Percentiles rank a stretch among this genome's conserved stretches.
Conservation (phyloP, 495 filamentous ascomycete species). For the Aspergillus diversus region DNA sequence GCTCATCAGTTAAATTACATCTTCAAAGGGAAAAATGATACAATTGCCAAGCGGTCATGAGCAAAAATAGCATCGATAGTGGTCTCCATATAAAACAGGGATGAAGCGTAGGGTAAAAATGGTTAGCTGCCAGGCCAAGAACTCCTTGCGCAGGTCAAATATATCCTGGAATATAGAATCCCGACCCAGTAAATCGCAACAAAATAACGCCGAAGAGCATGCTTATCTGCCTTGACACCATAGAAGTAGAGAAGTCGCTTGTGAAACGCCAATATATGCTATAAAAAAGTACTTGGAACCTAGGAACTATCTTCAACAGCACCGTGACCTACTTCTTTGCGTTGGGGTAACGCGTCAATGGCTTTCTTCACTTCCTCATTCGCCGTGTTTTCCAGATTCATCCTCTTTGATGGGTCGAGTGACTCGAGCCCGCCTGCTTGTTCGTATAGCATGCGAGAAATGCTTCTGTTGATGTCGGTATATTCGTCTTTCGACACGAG, state of each 20-base stretch:
- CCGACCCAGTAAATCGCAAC: background rate
- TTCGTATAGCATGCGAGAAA: slow-evolving; percentile 86
- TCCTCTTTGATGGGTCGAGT: slow-evolving; percentile 59
- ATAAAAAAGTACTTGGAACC: slow-evolving; percentile 12
- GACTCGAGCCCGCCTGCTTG: slow-evolving; percentile 65
- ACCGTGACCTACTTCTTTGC: slow-evolving; percentile 28
- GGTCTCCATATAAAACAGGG: slow-evolving; percentile 3
- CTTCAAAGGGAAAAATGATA: background rate
- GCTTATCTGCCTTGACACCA: slow-evolving; percentile 8
- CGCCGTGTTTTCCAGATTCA: slow-evolving; percentile 70
- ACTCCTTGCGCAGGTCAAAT: background rate
- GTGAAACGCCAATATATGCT: slow-evolving; percentile 27
- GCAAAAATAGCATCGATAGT: background rate
- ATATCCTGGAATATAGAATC: background rate
- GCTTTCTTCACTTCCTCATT: slow-evolving; percentile 74
- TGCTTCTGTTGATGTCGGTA: slow-evolving; percentile 80
- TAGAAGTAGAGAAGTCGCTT: slow-evolving; percentile 20
- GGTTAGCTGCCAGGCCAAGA: background rate
- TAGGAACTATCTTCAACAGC: slow-evolving; percentile 26
- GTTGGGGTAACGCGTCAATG: slow-evolving; percentile 40
- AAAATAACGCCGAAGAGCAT: slow-evolving; percentile 23
- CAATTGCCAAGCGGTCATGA: background rate
- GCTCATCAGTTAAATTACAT: no score
- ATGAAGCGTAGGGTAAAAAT: slow-evolving; percentile 7
- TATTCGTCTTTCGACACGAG: slow-evolving; percentile 80